A percentile compares a stretch with the other conserved stretches of the same genome.
Evolutionary conservation across 768 basidiomycete genomes (phyloP).

Genomic region (Coprinopsis sp.): DNA sequence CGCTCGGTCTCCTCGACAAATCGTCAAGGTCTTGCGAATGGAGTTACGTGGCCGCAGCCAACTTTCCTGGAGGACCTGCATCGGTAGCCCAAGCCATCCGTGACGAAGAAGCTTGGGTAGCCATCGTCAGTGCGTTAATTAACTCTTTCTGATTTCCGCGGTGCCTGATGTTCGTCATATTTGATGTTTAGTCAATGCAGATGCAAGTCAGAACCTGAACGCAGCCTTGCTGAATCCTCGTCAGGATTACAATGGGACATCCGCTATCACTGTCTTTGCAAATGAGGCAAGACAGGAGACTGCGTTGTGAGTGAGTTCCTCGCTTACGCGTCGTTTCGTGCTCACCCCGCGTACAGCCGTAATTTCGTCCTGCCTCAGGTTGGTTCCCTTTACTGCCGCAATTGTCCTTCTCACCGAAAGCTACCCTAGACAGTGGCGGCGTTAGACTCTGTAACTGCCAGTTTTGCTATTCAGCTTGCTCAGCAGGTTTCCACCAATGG

Average conservation of each 20-base stretch:
- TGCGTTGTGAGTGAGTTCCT: slow-evolving; percentile 42
- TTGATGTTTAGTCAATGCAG: slow-evolving; percentile 5
- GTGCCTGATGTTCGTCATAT: neutral
- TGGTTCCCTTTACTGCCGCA: slow-evolving; percentile 3
- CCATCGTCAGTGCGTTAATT: slow-evolving; percentile 36
- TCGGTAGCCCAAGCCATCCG: slow-evolving; percentile 40
- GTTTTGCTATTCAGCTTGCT: slow-evolving; percentile 19
- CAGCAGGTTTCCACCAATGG: slow-evolving; percentile 14
- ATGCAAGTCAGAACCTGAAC: slow-evolving; percentile 1
- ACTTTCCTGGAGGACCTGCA: slow-evolving; percentile 40
- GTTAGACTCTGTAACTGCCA: slow-evolving; percentile 27
- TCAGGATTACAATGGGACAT: slow-evolving; percentile 40
- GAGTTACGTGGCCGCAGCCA: slow-evolving; percentile 33
- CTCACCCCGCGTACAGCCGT: slow-evolving; percentile 19
- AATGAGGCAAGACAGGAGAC: slow-evolving; percentile 58
- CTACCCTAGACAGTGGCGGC: slow-evolving; percentile 26
- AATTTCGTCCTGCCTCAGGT: slow-evolving; percentile 30
- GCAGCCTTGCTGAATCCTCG: slow-evolving; percentile 2
- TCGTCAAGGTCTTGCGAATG: slow-evolving; percentile 38
- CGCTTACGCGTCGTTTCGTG: neutral
- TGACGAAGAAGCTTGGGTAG: slow-evolving; percentile 42
- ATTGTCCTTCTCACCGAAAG: neutral
- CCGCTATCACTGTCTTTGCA: slow-evolving; percentile 44
- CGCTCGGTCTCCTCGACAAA: slow-evolving; percentile 21
- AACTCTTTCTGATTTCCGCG: neutral